phyloP scores from a whole-genome alignment of 2,329 filamentous ascomycete species.

The Ascochyta lentis region DNA sequence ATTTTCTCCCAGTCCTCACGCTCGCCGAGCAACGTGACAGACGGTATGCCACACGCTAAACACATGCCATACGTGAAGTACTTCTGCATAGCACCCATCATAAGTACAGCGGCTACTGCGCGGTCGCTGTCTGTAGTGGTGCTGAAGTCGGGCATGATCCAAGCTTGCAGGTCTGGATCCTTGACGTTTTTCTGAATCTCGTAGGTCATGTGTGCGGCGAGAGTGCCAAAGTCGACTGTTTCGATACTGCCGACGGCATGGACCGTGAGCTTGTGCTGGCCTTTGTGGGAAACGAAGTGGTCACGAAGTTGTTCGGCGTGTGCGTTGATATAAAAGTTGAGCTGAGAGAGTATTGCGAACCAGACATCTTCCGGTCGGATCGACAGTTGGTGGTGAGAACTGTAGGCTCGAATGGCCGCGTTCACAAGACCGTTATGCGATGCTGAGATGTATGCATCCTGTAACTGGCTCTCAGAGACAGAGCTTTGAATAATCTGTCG shows the following conservation, averaged over 20 bases:
- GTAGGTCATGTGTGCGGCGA: slow-evolving; percentile 15
- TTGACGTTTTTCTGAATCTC: slow-evolving; percentile 21
- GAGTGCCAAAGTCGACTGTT: background rate
- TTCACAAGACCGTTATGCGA: slow-evolving; percentile 28
- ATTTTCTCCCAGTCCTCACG: slow-evolving; percentile 27
- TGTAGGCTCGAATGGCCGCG: slow-evolving; percentile 25
- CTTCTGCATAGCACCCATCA: slow-evolving; percentile 27
- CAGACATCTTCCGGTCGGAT: slow-evolving; percentile 39
- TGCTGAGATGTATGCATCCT: background rate
- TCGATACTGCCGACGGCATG: slow-evolving; percentile 10
- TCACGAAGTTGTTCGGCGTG: slow-evolving; percentile 31
- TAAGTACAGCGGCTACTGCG: slow-evolving; percentile 20
- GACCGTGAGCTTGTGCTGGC: slow-evolving; percentile 24
- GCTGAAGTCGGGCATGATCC: slow-evolving; percentile 29
- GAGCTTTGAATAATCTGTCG: slow-evolving; percentile 20
- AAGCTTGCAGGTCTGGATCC: slow-evolving; percentile 15
- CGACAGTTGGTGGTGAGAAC: slow-evolving; percentile 27
- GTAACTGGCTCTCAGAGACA: slow-evolving; percentile 5
- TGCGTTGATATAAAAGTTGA: slow-evolving; percentile 35
- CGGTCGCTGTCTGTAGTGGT: slow-evolving; percentile 25
- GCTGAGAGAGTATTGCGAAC: slow-evolving; percentile 34
- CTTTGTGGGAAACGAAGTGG: slow-evolving; percentile 44
- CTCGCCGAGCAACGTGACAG: slow-evolving; percentile 29
- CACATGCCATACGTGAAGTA: slow-evolving; percentile 20
- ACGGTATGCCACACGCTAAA: slow-evolving; percentile 23